phyloP scores from a whole-genome alignment of 2,329 filamentous ascomycete species.

The Sporothrix dimorphospora region DNA sequence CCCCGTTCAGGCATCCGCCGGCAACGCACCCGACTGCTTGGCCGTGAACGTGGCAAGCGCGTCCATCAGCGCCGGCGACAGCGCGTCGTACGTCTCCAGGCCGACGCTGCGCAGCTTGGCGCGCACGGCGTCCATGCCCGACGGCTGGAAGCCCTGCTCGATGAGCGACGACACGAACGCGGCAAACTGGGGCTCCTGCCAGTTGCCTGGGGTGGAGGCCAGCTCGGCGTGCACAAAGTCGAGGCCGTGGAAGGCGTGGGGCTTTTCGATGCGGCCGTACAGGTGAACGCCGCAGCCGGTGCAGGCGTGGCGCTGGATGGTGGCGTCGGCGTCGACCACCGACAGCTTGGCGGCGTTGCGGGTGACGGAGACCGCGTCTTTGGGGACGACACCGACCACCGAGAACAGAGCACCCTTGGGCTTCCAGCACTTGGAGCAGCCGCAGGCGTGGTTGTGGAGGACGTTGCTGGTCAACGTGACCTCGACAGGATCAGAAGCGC shows the following conservation, averaged over 20 bases:
- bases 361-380: slow-evolving; percentile 57
- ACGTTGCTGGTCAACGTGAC: slow-evolving; percentile 62
- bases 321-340: slow-evolving; percentile 58
- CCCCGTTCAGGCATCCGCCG: slow-evolving; percentile 31
- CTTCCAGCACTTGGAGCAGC: slow-evolving; percentile 75
- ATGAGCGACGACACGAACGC: slow-evolving; percentile 70
- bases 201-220: slow-evolving; percentile 54
- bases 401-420: slow-evolving; percentile 66
- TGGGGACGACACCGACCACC: slow-evolving; percentile 63
- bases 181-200: slow-evolving; percentile 73
- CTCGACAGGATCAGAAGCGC: slow-evolving; percentile 57
- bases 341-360: slow-evolving; percentile 61
- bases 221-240: slow-evolving; percentile 70
- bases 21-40: slow-evolving; percentile 47
- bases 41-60: slow-evolving; percentile 59
- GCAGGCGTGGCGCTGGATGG: slow-evolving; percentile 65
- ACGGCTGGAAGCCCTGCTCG: slow-evolving; percentile 65
- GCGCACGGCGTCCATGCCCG: slow-evolving; percentile 59
- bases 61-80: slow-evolving; percentile 67
- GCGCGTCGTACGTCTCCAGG: slow-evolving; percentile 64
- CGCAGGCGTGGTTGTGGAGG: slow-evolving; percentile 70
- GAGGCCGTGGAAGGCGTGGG: slow-evolving; percentile 69
- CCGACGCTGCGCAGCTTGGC: slow-evolving; percentile 56
- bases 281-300: slow-evolving; percentile 63
- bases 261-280: slow-evolving; percentile 65